Percentiles rank a stretch among this genome's conserved stretches.
Conservation (phyloP, 2,329 filamentous ascomycete species). For the Aspergillus nomiae region DNA sequence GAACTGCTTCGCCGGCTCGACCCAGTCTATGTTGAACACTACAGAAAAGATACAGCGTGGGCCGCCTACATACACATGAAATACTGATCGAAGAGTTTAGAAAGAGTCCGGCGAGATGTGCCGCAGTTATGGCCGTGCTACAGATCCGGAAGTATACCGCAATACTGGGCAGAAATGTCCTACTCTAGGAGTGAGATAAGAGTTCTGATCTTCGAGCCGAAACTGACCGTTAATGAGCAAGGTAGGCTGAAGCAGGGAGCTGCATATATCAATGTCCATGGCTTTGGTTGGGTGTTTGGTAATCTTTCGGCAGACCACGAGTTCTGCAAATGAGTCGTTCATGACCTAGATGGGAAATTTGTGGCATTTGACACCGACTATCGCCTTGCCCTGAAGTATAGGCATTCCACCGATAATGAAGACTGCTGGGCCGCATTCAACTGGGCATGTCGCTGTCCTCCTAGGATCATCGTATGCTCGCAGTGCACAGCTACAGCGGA, state of each 20-base stretch:
- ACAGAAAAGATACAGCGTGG: slow-evolving; percentile 46
- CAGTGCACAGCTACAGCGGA: not conserved
- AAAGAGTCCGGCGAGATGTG: slow-evolving; percentile 42
- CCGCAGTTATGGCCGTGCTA: slow-evolving; percentile 40
- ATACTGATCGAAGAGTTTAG: slow-evolving; percentile 43
- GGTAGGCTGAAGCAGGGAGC: slow-evolving; percentile 34
- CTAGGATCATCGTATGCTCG: not conserved
- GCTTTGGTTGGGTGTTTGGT: slow-evolving; percentile 49
- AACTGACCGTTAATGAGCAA: slow-evolving; percentile 25
- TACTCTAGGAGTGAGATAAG: slow-evolving; percentile 42
- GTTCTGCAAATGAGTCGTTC: slow-evolving; percentile 44
- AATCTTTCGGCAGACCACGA: slow-evolving; percentile 41
- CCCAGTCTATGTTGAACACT: slow-evolving; percentile 44
- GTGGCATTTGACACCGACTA: slow-evolving; percentile 51
- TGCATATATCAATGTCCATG: slow-evolving; percentile 46
- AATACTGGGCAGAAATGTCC: slow-evolving; percentile 45
- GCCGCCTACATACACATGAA: slow-evolving; percentile 46
- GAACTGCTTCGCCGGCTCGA: slow-evolving; percentile 43
- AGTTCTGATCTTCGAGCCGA: slow-evolving; percentile 44
- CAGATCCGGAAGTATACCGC: slow-evolving; percentile 38
- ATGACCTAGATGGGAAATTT: slow-evolving; percentile 38
- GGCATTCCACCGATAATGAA: slow-evolving; percentile 40
- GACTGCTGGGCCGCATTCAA: slow-evolving; percentile 45
- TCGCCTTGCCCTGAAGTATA: slow-evolving; percentile 43
- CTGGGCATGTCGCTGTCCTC: slow-evolving; percentile 32